Conservation (phyloP, 2,329 filamentous ascomycete genomes). For the Daldinia eschscholtzii region DNA sequence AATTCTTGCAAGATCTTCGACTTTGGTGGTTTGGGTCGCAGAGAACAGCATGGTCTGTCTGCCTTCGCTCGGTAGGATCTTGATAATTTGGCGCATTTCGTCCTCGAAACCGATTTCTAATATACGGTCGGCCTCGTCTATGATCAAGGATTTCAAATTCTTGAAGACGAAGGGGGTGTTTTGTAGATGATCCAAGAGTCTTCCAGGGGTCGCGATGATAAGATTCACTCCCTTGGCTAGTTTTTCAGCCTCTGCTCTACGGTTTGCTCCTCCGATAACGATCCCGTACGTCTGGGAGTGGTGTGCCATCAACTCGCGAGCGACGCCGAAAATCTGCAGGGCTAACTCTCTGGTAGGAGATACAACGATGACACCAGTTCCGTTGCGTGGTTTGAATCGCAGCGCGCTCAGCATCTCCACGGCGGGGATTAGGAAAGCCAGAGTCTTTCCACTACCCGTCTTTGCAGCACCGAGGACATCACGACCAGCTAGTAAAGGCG, state of each 20-base stretch:
- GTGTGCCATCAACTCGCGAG: constrained; percentile 86
- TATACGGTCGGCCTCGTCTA: constrained; percentile 97
- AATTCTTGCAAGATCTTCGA: constrained; percentile 95
- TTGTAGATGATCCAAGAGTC: constrained; percentile 92
- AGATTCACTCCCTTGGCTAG: constrained; percentile 94
- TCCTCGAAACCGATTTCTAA: constrained; percentile 98
- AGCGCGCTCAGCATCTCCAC: constrained; percentile 92
- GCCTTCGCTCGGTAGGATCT: constrained; percentile 88
- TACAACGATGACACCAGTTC: constrained; percentile 90
- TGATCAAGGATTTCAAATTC: constrained; percentile 82
- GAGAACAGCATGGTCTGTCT: constrained; percentile 99
- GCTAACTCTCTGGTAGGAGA: constrained; percentile 94
- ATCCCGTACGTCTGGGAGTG: constrained; percentile 97
- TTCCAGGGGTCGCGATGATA: constrained; percentile 91
- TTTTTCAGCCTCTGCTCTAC: constrained; percentile 92
- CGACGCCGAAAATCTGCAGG: constrained; percentile 95
- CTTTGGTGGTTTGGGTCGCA: constrained; percentile 97
- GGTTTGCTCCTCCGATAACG: constrained; percentile 94
- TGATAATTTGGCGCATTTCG: constrained; percentile 96
- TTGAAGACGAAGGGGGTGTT: constrained; percentile 82
- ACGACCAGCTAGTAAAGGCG: constrained; percentile 86
- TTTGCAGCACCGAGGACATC: constrained; percentile 97
- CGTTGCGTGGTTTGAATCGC: constrained; percentile 91
- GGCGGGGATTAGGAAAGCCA: constrained; percentile 93
- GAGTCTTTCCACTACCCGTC: constrained; percentile 91